phyloP scores from a whole-genome alignment of 257 asterid genomes.

The Agastache rugosa region DNA sequence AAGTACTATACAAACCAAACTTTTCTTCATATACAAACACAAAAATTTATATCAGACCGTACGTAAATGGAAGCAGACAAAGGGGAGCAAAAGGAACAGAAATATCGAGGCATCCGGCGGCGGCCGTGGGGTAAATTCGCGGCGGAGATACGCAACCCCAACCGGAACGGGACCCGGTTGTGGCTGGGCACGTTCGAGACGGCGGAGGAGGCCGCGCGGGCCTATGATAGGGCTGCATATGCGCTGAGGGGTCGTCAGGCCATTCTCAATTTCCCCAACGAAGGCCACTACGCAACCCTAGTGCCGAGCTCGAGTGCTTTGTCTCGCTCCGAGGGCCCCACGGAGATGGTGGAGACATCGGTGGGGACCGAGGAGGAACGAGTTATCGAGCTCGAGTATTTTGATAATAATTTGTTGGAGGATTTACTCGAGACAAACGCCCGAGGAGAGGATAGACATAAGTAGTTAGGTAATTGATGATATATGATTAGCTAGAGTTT shows the following conservation, averaged over 20 bases:
- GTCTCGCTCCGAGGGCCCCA: background rate
- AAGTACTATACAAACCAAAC: too few relatives aligned
- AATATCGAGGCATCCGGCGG: conserved; percentile 68
- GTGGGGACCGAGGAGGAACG: conserved; percentile 39
- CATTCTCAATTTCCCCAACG: conserved; percentile 74
- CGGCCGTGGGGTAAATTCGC: conserved; percentile 88
- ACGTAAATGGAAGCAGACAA: conserved; percentile 25
- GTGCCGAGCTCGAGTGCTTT: background rate
- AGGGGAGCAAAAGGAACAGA: conserved; percentile 38
- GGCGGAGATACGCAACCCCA: conserved; percentile 83
- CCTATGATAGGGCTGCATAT: conserved; percentile 80
- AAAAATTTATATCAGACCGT: too few relatives aligned
- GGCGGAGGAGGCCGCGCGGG: conserved; percentile 79
- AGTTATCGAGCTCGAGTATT: conserved; percentile 68
- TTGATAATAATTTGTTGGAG: conserved; percentile 68
- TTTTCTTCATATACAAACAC: too few relatives aligned
- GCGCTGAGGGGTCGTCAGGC: conserved; percentile 79
- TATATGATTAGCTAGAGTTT: too few relatives aligned
- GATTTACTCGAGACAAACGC: conserved; percentile 60
- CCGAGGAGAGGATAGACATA: background rate
- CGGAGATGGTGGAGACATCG: conserved; percentile 7
- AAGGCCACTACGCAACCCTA: conserved; percentile 37
- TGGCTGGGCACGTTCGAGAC: conserved; percentile 84
- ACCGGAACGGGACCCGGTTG: conserved; percentile 60
- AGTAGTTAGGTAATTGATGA: background rate